Conservation (phyloP, 1,284 basidiomycete genomes). For the Cutaneotrichosporon arboriforme region DNA sequence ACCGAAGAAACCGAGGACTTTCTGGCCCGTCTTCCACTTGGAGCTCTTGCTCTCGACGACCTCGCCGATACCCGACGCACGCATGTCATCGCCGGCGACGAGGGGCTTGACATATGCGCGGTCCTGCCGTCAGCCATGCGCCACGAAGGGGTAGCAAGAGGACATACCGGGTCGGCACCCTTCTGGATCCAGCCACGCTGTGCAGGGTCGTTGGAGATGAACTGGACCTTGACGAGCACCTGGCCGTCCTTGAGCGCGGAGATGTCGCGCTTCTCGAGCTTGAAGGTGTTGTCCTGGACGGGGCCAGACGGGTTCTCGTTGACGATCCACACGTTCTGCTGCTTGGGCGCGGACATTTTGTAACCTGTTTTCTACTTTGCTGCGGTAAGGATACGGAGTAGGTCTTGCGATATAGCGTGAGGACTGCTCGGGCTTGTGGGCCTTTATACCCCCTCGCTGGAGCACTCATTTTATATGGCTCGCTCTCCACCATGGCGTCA, state of each 20-base stretch:
- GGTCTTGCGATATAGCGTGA: not conserved
- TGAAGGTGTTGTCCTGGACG: conserved; percentile 28
- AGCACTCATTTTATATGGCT: no score
- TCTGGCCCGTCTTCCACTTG: conserved; percentile 29
- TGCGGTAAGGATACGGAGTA: not conserved
- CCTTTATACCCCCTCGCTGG: no score
- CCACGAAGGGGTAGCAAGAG: not conserved
- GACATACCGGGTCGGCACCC: conserved; percentile 16
- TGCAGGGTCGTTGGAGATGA: conserved; percentile 39
- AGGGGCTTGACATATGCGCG: conserved; percentile 29
- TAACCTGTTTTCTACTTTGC: no score
- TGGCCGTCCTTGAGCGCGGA: conserved; percentile 32
- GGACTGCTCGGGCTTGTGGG: no score
- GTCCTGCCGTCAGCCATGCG: conserved; percentile 8
- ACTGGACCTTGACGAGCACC: conserved; percentile 29
- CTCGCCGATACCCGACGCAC: conserved; percentile 20
- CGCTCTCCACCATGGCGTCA: no score
- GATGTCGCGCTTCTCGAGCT: conserved; percentile 20
- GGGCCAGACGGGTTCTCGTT: conserved; percentile 24
- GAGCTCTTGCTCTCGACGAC: conserved; percentile 26
- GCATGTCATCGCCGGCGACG: conserved; percentile 27
- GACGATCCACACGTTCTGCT: conserved; percentile 28
- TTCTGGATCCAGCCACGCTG: conserved; percentile 36
- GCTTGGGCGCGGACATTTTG: conserved; percentile 16
- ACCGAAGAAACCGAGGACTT: conserved; percentile 19